These are phyloP conservation scores for Brasenia schreberi DNA, from an alignment of 164 flowering plant genomes.

Conservation along the genomic window DNA sequence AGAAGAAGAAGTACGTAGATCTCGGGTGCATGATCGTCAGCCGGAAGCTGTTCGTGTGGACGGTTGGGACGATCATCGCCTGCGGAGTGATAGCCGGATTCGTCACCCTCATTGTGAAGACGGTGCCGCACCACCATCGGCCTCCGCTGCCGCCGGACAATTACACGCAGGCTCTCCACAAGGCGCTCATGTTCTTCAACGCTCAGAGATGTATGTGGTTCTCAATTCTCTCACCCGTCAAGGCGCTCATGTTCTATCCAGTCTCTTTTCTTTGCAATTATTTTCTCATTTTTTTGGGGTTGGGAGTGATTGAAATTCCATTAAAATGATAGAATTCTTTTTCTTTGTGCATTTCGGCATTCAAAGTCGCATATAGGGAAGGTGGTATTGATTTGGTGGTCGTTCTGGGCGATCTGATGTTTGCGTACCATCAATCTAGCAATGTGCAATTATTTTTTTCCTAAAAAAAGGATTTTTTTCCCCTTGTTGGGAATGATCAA, in stretches of 20 bases:
- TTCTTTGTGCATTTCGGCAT: no score
- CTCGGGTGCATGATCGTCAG: constrained; percentile 91
- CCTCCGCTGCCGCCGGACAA: constrained; percentile 62
- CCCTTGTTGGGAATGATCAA: no score
- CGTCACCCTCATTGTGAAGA: constrained; percentile 58
- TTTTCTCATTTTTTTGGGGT: no score
- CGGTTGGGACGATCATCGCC: constrained; percentile 52
- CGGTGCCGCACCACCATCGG: constrained; percentile 58
- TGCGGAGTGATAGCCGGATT: constrained; percentile 57
- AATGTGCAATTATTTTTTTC: no score
- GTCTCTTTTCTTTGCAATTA: not conserved
- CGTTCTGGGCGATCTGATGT: no score
- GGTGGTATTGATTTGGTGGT: no score
- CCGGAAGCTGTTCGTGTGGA: constrained; percentile 83
- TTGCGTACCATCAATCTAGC: no score
- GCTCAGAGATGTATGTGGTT: constrained; percentile 49
- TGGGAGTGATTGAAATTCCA: no score
- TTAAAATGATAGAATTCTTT: no score
- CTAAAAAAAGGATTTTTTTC: no score
- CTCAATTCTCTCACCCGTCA: no score
- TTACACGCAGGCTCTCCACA: constrained; percentile 38
- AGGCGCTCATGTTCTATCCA: not conserved
- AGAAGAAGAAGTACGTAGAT: constrained; percentile 91
- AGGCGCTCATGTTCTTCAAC: constrained; percentile 52
- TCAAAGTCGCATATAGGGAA: no score